phyloP scores from a whole-genome alignment of 1,284 basidiomycete species.

The Sanghuangporus weigelae region DNA sequence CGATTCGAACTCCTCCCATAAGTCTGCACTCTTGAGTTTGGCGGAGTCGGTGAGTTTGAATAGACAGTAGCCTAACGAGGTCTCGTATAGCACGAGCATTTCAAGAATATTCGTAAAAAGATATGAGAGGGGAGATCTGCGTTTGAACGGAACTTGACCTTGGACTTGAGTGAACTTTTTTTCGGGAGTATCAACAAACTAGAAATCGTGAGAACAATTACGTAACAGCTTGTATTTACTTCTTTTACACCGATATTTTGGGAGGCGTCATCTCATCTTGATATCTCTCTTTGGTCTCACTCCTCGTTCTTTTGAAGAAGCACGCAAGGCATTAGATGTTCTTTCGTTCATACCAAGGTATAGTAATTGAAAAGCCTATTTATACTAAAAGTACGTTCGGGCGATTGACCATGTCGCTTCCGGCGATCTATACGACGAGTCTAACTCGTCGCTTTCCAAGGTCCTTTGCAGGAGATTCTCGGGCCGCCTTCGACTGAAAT shows the following conservation, averaged over 20 bases:
- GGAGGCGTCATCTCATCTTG: too few relatives aligned
- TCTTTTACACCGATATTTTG: too few relatives aligned
- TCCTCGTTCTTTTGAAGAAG: too few relatives aligned
- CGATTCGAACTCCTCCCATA: constrained; percentile 91
- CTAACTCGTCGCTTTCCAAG: background rate
- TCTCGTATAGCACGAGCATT: constrained; percentile 85
- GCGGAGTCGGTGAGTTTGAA: constrained; percentile 94
- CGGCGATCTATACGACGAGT: background rate
- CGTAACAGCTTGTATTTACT: background rate
- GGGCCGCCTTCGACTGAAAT: background rate
- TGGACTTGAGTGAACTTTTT: background rate
- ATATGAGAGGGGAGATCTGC: background rate
- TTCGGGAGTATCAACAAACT: background rate
- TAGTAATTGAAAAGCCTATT: too few relatives aligned
- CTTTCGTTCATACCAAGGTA: too few relatives aligned
- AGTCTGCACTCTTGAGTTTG: constrained; percentile 81
- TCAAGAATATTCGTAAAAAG: background rate
- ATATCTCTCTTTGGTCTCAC: too few relatives aligned
- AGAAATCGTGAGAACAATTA: background rate
- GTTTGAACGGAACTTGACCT: background rate
- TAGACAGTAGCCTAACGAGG: constrained; percentile 91
- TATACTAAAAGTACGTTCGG: background rate
- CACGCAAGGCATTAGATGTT: too few relatives aligned
- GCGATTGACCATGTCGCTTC: background rate
- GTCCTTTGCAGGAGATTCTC: background rate